Conservation (phyloP, 352 stramenopile species). For the Pythium brassicae region DNA sequence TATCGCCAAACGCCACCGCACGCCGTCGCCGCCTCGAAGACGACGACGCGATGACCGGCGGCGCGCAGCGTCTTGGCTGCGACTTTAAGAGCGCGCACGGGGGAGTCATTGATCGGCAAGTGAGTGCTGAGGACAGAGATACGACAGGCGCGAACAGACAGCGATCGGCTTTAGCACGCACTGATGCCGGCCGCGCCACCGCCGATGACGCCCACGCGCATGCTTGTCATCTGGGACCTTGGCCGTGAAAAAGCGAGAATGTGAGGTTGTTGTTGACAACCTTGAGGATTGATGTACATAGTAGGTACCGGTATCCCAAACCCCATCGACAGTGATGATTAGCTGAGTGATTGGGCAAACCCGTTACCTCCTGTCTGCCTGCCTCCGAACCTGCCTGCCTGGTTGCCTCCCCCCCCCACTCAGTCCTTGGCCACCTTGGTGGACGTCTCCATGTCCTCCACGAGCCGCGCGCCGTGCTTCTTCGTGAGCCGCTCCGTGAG, state of each 20-base stretch:
- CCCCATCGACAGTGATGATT: no score
- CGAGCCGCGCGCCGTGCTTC: slow-evolving; percentile 81
- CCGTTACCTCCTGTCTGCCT: background rate
- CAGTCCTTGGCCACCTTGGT: slow-evolving; percentile 35
- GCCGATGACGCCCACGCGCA: slow-evolving; percentile 65
- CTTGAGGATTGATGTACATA: no score
- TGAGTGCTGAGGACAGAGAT: background rate
- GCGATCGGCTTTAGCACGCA: slow-evolving; percentile 23
- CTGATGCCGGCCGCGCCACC: slow-evolving; percentile 71
- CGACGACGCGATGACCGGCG: slow-evolving; percentile 57
- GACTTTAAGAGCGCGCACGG: slow-evolving; percentile 28
- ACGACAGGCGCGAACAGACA: background rate
- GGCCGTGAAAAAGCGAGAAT: background rate
- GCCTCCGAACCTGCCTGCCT: no score
- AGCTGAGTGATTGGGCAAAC: background rate
- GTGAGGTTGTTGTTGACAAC: no score
- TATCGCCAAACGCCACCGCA: slow-evolving; percentile 83
- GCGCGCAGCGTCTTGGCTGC: slow-evolving; percentile 65
- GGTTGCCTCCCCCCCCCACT: background rate
- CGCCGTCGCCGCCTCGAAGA: slow-evolving; percentile 63
- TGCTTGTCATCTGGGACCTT: background rate
- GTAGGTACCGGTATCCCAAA: no score
- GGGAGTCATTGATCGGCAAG: background rate
- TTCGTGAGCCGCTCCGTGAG: slow-evolving; percentile 84
- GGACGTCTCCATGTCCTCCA: slow-evolving; percentile 82